Conservation (phyloP, 176 grass and related monocot species). For the Thinopyrum elongatum region DNA sequence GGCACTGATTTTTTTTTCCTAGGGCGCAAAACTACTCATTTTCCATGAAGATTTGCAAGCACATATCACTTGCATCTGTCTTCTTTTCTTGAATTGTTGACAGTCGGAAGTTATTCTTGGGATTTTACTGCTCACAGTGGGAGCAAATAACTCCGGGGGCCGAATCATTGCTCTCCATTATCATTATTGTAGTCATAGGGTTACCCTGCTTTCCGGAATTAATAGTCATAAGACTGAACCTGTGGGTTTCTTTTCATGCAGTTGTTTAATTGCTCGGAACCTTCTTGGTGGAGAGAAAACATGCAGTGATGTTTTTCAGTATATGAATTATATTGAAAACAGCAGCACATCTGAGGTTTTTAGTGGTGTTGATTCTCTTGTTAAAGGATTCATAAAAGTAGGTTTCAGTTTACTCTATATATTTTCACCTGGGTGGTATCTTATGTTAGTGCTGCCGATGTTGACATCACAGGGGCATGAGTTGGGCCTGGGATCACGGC, state of each 20-base stretch:
- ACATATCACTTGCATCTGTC: background rate
- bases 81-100: background rate
- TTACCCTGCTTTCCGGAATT: conserved; percentile 21
- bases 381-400: conserved; percentile 84
- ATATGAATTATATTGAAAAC: conserved; percentile 81
- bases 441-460: conserved; percentile 34
- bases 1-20: background rate
- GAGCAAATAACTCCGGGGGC: background rate
- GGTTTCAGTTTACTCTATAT: background rate
- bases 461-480: conserved; percentile 57
- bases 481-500: conserved; percentile 61
- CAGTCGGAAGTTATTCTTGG: background rate
- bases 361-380: conserved; percentile 67
- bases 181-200: background rate
- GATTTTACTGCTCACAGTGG: background rate
- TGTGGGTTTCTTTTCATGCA: conserved; percentile 38
- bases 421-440: background rate
- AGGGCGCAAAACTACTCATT: background rate
- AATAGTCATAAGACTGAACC: conserved; percentile 22
- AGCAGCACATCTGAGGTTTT: conserved; percentile 52
- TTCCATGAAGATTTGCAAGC: background rate
- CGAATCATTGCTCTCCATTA: background rate
- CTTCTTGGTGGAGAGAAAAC: conserved; percentile 93
- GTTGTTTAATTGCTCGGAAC: conserved; percentile 89
- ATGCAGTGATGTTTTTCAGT: conserved; percentile 79